Percentiles rank a stretch among this genome's conserved stretches.
phyloP scores from a whole-genome alignment of 2,329 filamentous ascomycete genomes.

The Didymella segeticola region DNA sequence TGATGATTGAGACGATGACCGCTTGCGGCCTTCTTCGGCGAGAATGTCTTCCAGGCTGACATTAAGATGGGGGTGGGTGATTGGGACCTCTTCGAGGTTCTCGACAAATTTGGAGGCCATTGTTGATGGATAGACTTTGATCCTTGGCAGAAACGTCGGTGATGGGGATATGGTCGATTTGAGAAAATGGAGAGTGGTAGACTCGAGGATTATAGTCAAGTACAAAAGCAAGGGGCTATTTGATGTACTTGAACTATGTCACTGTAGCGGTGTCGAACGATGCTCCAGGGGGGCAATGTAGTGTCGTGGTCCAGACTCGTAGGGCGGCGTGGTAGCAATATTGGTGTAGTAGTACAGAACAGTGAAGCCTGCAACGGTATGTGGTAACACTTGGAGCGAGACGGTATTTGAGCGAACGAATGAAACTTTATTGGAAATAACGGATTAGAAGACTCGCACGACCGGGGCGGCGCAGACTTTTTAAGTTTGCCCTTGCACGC shows the following conservation, averaged over 20 bases:
- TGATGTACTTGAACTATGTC: constrained; percentile 11
- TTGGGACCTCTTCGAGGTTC: constrained; percentile 47
- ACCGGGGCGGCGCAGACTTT: constrained; percentile 30
- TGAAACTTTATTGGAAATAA: constrained; percentile 17
- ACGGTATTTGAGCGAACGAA: constrained; percentile 5
- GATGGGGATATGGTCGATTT: not conserved
- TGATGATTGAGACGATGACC: constrained; percentile 44
- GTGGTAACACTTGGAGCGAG: constrained; percentile 13
- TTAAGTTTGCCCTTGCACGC: constrained; percentile 21
- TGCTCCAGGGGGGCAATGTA: constrained; percentile 2
- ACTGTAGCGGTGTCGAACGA: constrained; percentile 12
- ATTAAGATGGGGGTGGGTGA: constrained; percentile 49
- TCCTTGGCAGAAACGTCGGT: not conserved
- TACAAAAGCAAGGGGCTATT: constrained; percentile 14
- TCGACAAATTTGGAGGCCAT: constrained; percentile 50
- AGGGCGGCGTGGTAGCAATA: constrained; percentile 10
- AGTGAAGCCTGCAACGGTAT: constrained; percentile 14
- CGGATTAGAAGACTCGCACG: not conserved
- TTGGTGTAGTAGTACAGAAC: constrained; percentile 11
- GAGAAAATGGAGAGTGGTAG: not conserved
- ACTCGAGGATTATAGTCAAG: constrained; percentile 9
- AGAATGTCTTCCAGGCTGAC: constrained; percentile 50
- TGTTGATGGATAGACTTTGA: constrained; percentile 8
- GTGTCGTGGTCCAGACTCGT: constrained; percentile 16
- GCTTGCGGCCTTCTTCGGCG: constrained; percentile 45